Percentiles rank a stretch among this genome's conserved stretches.
These are phyloP conservation scores for Drechslera avenae DNA, from an alignment of 2,329 filamentous ascomycete species.

Conservation along the genomic window DNA sequence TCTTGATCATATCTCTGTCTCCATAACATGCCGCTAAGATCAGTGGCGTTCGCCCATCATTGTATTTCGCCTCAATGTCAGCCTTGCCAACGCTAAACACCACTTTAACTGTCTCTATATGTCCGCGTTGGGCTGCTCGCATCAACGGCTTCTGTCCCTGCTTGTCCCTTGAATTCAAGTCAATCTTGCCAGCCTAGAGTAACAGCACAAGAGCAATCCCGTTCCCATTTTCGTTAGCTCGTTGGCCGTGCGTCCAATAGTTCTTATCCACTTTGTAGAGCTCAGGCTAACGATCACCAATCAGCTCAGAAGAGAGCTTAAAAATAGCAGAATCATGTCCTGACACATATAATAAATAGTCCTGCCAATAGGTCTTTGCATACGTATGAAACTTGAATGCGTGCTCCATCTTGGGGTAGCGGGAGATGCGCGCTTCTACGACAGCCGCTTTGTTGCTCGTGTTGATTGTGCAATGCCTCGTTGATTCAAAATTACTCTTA, in stretches of 20 bases:
- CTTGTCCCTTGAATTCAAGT: background rate
- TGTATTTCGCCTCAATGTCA: background rate
- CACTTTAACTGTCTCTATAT: background rate
- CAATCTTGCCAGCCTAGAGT: background rate
- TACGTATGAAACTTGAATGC: constrained; percentile 18
- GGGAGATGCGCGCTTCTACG: constrained; percentile 5
- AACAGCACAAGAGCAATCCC: background rate
- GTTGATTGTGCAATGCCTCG: constrained; percentile 14
- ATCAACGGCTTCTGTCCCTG: background rate
- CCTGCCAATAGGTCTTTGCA: constrained; percentile 20
- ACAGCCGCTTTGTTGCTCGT: constrained; percentile 19
- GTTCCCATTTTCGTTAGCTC: constrained; percentile 5
- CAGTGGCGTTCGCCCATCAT: background rate
- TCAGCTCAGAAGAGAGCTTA: constrained; percentile 5
- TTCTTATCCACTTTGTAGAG: background rate
- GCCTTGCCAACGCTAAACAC: background rate
- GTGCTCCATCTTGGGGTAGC: background rate
- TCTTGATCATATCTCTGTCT: background rate
- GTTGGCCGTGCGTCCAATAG: background rate
- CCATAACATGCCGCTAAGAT: background rate
- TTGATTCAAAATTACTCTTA: constrained; percentile 13
- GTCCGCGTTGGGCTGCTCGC: background rate
- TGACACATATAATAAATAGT: constrained; percentile 15
- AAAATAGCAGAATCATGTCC: constrained; percentile 8
- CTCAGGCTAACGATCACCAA: background rate